These are phyloP conservation scores for Phlebopus sp. DNA, from an alignment of 1,284 basidiomycete genomes.

Conservation along the genomic window DNA sequence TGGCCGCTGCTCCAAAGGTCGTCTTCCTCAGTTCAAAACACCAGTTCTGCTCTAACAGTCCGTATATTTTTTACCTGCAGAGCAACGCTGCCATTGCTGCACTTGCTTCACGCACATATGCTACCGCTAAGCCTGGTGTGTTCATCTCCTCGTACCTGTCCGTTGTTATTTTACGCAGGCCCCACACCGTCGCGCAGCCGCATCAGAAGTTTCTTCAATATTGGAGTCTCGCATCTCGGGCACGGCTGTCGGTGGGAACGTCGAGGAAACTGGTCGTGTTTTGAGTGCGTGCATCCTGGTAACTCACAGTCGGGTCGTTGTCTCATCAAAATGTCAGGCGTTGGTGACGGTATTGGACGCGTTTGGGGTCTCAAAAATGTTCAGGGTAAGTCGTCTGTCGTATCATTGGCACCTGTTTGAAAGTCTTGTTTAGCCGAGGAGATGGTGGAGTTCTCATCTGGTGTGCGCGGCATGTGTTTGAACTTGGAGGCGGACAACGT, in stretches of 20 bases:
- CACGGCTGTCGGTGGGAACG: constrained; percentile 85
- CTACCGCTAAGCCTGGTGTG: constrained; percentile 96
- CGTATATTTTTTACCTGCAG: constrained; percentile 37
- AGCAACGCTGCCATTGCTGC: constrained; percentile 46
- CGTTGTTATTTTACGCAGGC: constrained; percentile 40
- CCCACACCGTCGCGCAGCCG: constrained; percentile 76
- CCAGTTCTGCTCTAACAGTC: constrained; percentile 18
- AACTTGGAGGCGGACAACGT: constrained; percentile 99
- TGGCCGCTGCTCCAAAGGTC: constrained; percentile 67
- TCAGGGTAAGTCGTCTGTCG: constrained; percentile 63
- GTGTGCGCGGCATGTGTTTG: constrained; percentile 97
- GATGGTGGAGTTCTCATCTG: constrained; percentile 99
- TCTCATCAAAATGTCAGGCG: constrained; percentile 54
- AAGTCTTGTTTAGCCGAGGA: constrained; percentile 74
- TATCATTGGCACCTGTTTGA: constrained; percentile 7
- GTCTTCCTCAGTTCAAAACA: constrained; percentile 19
- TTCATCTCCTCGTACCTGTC: constrained; percentile 20
- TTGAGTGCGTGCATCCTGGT: constrained; percentile 65
- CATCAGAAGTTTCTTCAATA: constrained; percentile 98
- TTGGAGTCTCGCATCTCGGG: constrained; percentile 98
- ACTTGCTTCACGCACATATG: constrained; percentile 78
- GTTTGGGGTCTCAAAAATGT: constrained; percentile 94
- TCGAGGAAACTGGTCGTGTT: constrained; percentile 98
- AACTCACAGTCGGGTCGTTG: neutral
- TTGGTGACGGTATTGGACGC: constrained; percentile 99